These are phyloP conservation scores for Triglochin maritima DNA, from an alignment of 106 monocot genomes.

Conservation along the genomic window DNA sequence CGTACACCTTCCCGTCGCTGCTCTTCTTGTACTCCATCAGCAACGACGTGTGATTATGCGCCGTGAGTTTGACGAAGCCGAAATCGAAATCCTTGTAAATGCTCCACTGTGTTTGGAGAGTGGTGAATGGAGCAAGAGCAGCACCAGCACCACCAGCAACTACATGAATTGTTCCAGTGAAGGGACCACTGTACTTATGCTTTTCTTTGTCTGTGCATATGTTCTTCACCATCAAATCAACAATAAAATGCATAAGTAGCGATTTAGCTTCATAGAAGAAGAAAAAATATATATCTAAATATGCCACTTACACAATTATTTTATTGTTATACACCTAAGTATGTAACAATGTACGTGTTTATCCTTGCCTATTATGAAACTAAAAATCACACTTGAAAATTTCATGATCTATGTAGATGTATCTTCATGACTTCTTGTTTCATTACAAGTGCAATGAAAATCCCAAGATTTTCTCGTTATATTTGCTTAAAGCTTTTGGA, in stretches of 20 bases:
- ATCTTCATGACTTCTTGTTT: too few species aligned
- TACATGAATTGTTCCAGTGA: slow-evolving; percentile 75
- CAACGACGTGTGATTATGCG: slow-evolving; percentile 51
- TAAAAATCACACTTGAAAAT: too few species aligned
- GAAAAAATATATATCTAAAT: neutral
- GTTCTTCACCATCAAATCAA: slow-evolving; percentile 3
- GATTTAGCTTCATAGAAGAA: neutral
- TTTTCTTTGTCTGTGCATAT: slow-evolving; percentile 15
- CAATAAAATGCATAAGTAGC: neutral
- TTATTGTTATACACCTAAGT: too few species aligned
- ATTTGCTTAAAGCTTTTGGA: too few species aligned
- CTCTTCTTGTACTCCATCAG: slow-evolving; percentile 72
- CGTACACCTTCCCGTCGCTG: slow-evolving; percentile 55
- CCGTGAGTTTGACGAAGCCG: slow-evolving; percentile 71
- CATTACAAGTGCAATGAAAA: too few species aligned
- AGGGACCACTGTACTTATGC: slow-evolving; percentile 42
- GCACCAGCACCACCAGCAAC: slow-evolving; percentile 80
- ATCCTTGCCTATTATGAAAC: too few species aligned
- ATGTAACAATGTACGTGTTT: too few species aligned
- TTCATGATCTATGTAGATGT: too few species aligned
- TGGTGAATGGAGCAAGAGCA: slow-evolving; percentile 38
- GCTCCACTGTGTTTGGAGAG: slow-evolving; percentile 47
- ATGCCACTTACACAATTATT: too few species aligned
- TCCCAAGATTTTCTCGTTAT: too few species aligned
- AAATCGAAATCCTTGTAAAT: slow-evolving; percentile 47